These are phyloP conservation scores for Neoboletus subvelutipes DNA, from an alignment of 768 basidiomycete species.

Conservation along the genomic window DNA sequence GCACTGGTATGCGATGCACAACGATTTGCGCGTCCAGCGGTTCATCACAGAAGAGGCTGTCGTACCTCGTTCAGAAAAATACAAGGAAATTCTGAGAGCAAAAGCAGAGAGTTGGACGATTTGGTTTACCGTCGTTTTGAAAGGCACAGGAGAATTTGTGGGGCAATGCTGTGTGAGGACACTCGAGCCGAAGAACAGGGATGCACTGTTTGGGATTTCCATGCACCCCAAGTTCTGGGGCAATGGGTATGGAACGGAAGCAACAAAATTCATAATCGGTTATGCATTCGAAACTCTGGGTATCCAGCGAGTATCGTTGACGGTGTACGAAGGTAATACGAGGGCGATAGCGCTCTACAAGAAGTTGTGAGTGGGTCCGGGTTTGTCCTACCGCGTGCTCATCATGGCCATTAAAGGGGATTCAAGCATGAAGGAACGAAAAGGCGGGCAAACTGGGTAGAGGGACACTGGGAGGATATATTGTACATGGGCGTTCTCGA, in stretches of 20 bases:
- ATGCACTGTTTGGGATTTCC: constrained; percentile 26
- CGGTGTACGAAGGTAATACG: constrained; percentile 19
- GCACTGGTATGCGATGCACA: constrained; percentile 5
- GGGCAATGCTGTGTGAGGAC: constrained; percentile 16
- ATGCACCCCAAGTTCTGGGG: constrained; percentile 29
- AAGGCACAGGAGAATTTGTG: constrained; percentile 3
- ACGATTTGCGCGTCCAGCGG: constrained; percentile 5
- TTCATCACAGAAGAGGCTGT: constrained; percentile 5
- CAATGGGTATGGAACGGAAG: constrained; percentile 37
- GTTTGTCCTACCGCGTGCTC: not conserved
- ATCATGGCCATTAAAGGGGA: constrained; percentile 21
- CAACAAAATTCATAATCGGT: constrained; percentile 34
- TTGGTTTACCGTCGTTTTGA: constrained; percentile 12
- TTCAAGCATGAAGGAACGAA: constrained; percentile 35
- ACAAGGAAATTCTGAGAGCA: constrained; percentile 5
- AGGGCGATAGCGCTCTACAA: constrained; percentile 27
- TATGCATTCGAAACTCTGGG: constrained; percentile 30
- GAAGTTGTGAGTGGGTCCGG: constrained; percentile 26
- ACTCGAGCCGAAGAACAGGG: constrained; percentile 24
- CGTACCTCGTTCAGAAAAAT: constrained; percentile 3
- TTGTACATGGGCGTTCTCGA: constrained; percentile 21
- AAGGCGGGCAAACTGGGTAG: constrained; percentile 30
- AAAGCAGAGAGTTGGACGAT: constrained; percentile 3
- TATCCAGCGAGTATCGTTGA: constrained; percentile 32
- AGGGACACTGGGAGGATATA: constrained; percentile 34